Evolutionary conservation across 75 land plant genomes (phyloP), one percentile per base, ranked within the genome.

Genomic region (Picea sitchensis): DNA sequence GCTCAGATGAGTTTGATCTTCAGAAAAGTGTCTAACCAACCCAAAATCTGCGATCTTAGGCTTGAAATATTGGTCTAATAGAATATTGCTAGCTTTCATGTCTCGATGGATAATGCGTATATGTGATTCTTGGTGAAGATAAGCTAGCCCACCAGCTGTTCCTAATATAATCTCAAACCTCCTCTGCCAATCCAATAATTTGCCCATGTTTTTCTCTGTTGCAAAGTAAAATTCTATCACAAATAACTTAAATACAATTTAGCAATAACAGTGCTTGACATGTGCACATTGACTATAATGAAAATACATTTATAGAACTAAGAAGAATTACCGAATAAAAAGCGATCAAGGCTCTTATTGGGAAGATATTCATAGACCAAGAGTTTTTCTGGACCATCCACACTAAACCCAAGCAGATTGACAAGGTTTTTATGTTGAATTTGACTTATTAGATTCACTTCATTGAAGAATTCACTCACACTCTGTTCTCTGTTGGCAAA

Each of bases 21-120:
- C 88, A 9, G 54, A 8, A 51, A 51, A 51, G 54, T 51, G 54
- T 51, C 54, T 51, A 51, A 87, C 90, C 61, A 88, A 85, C 20
- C 90, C 90, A 77, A 88, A 85, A 81, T 85, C 90, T 18, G 90
- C 90, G 79, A 88, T 83, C 20, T 86, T 82, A 20, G 87, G 75
- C 1, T 67, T 62, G 64, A 85, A 81, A 23, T 86, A 9, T 51
- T 51, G 54, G 0, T 51, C 54, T 51, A 51, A 9, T 51, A 51
- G 71, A 72, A 88, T 64, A 79, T 85, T 88, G 76, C 87, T 86
- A 14, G 84, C 75, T 68, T 88, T 88, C 6, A 88, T 86, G 74
- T 88, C 54, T 51, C 54, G 54, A 9, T 51, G 54, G 54, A 51
- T 51, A 11, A 51, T 51, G 54, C 1, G 54, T 87, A 78, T 59